Conservation (phyloP, 345 rosid genomes). For the Populus ilicifolia region DNA sequence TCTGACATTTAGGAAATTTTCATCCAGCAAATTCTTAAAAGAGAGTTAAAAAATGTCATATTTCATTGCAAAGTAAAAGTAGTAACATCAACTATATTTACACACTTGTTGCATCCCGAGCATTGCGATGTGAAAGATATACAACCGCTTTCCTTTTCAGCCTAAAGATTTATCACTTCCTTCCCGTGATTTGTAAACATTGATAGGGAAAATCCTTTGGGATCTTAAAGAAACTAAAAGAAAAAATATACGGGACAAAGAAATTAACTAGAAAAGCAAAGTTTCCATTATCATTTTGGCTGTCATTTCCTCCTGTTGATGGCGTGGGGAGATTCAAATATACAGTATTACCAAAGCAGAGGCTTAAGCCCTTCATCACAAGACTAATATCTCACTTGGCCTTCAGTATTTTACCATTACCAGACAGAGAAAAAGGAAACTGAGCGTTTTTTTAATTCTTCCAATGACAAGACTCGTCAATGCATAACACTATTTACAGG, state of each 20-base stretch:
- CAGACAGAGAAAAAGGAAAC: neutral
- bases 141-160: neutral
- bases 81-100: too few relatives aligned
- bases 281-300: neutral
- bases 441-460: neutral
- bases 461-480: neutral
- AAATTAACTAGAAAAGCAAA: neutral
- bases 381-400: neutral
- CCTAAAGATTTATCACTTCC: neutral
- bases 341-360: too few relatives aligned
- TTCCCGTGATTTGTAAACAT: neutral
- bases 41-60: neutral
- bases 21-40: neutral
- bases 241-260: neutral
- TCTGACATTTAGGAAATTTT: neutral
- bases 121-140: neutral
- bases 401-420: neutral
- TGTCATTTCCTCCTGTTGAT: neutral
- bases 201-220: neutral
- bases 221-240: neutral
- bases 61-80: too few relatives aligned
- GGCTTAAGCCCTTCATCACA: too few relatives aligned
- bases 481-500: neutral
- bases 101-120: too few relatives aligned
- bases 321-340: neutral